phyloP scores from a whole-genome alignment of 164 flowering plant genomes.

The Nymphaea colorata region DNA sequence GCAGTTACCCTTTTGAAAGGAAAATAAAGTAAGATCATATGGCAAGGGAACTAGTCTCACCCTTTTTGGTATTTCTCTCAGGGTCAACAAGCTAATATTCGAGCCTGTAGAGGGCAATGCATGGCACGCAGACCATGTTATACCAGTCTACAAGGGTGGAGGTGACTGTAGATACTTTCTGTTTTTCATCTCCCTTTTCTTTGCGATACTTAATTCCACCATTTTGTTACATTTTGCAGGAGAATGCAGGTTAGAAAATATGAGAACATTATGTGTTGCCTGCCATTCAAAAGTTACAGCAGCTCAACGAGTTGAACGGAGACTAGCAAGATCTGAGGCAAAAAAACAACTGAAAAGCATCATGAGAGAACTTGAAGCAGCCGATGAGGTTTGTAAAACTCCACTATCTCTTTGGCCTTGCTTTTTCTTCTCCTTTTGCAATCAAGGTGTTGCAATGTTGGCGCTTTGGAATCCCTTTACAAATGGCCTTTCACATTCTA shows the following conservation, averaged over 20 bases:
- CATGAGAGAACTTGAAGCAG: conserved; percentile 23
- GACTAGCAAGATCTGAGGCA: conserved; percentile 30
- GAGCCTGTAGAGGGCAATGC: conserved; percentile 79
- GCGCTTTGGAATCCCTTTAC: too few relatives aligned
- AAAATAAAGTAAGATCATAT: too few relatives aligned
- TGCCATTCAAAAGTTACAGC: conserved; percentile 83
- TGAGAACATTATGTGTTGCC: conserved; percentile 88
- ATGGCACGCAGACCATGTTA: conserved; percentile 96
- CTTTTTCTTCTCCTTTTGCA: too few relatives aligned
- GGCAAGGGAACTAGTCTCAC: too few relatives aligned
- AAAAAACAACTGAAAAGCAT: conserved; percentile 43
- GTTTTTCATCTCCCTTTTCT: too few relatives aligned
- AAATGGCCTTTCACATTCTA: too few relatives aligned
- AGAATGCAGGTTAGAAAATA: conserved; percentile 79
- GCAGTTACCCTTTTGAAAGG: too few relatives aligned
- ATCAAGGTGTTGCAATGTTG: too few relatives aligned
- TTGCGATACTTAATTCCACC: too few relatives aligned
- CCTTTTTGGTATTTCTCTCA: conserved; percentile 14
- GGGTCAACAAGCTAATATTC: conserved; percentile 59
- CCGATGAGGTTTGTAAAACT: not conserved
- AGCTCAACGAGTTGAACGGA: conserved; percentile 50
- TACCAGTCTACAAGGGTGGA: conserved; percentile 83
- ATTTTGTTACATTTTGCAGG: conserved; percentile 22
- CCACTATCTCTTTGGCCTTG: too few relatives aligned
- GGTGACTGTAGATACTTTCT: conserved; percentile 22